These are phyloP conservation scores for Pulveroboletus sp. DNA, from an alignment of 768 basidiomycete genomes.

Conservation along the genomic window DNA sequence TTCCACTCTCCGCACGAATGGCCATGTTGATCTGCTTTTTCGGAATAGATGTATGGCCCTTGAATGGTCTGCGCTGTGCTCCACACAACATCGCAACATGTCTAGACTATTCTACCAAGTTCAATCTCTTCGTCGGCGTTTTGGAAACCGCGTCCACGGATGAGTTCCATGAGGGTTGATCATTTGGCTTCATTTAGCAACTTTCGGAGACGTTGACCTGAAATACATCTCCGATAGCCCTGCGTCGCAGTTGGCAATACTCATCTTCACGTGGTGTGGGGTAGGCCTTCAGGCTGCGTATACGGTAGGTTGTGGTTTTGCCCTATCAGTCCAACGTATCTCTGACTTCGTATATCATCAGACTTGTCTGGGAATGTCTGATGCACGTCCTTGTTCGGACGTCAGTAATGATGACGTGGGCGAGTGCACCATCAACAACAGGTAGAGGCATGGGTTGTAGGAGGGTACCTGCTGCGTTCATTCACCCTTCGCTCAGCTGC, in stretches of 20 bases:
- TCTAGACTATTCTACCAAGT: slow-evolving; percentile 79
- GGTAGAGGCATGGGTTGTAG: slow-evolving; percentile 82
- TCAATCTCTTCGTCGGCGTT: slow-evolving; percentile 79
- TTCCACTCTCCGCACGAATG: slow-evolving; percentile 4
- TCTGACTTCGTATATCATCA: slow-evolving; percentile 43
- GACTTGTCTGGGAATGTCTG: slow-evolving; percentile 74
- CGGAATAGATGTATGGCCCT: slow-evolving; percentile 72
- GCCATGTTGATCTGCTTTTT: slow-evolving; percentile 11
- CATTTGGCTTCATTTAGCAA: slow-evolving; percentile 60
- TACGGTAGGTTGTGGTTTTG: slow-evolving; percentile 4
- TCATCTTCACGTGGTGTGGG: slow-evolving; percentile 41
- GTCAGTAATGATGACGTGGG: slow-evolving; percentile 77
- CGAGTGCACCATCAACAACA: slow-evolving; percentile 78
- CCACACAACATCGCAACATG: slow-evolving; percentile 37
- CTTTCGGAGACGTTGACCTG: slow-evolving; percentile 82
- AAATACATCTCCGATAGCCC: slow-evolving; percentile 39
- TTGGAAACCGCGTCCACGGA: slow-evolving; percentile 85
- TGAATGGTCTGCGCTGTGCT: slow-evolving; percentile 74
- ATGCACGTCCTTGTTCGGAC: slow-evolving; percentile 31
- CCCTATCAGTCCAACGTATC: not conserved
- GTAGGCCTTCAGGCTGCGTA: slow-evolving; percentile 73
- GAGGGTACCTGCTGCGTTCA: slow-evolving; percentile 44
- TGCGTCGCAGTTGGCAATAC: slow-evolving; percentile 9
- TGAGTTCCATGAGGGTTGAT: slow-evolving; percentile 82
- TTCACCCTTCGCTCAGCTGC: slow-evolving; percentile 5